Evolutionary conservation across 2,329 filamentous ascomycete genomes (phyloP).

Genomic region (Xylaria sp.): DNA sequence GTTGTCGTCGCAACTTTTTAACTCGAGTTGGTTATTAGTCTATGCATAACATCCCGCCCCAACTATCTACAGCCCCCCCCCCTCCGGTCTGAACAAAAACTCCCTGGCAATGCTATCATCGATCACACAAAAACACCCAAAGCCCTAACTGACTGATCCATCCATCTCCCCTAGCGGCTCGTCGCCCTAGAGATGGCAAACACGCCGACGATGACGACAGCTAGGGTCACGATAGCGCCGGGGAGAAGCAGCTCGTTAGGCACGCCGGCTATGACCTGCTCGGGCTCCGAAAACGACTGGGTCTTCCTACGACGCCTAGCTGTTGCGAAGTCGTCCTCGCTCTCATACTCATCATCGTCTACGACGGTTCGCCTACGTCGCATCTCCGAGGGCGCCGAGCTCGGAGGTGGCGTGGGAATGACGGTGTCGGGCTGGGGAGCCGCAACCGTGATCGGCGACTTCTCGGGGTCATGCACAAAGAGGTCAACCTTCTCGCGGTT

Average conservation of each 20-base stretch:
- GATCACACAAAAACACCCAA: neutral
- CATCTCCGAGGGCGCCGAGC: conserved; percentile 46
- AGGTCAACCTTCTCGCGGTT: conserved; percentile 92
- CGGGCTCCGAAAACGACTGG: conserved; percentile 54
- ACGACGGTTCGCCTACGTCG: conserved; percentile 51
- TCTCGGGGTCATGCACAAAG: conserved; percentile 91
- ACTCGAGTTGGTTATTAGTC: conserved; percentile 16
- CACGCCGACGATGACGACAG: conserved; percentile 89
- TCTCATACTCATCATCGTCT: conserved; percentile 59
- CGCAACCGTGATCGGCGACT: conserved; percentile 74
- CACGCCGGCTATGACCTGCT: conserved; percentile 86
- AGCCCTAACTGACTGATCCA: neutral
- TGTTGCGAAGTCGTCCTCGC: conserved; percentile 54
- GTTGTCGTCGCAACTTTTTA: too few relatives aligned
- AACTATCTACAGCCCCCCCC: conserved; percentile 18
- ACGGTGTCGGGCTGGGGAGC: conserved; percentile 49
- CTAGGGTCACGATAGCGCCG: conserved; percentile 92
- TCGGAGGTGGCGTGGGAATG: conserved; percentile 51
- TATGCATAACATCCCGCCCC: conserved; percentile 15
- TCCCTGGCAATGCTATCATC: conserved; percentile 15
- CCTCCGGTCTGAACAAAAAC: conserved; percentile 8
- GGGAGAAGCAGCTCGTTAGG: conserved; percentile 93
- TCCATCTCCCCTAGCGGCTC: conserved; percentile 48
- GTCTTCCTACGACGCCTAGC: conserved; percentile 53
- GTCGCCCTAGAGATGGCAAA: conserved; percentile 80